Conservation (phyloP, 1,139 yeast species). For the Yamadazyma jaroonii region DNA sequence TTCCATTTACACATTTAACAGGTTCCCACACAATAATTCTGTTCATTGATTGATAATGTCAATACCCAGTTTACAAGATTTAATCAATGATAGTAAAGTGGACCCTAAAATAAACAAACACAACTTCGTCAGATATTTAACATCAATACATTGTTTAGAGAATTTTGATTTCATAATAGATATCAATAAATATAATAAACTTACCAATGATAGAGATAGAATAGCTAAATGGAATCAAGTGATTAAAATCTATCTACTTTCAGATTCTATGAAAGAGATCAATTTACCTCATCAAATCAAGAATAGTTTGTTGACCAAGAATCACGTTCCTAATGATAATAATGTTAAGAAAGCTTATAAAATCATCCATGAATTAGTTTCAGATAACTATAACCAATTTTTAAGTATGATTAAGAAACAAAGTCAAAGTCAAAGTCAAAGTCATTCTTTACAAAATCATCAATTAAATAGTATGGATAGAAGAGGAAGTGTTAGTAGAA, state of each 20-base stretch:
- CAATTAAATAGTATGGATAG: slow-evolving; percentile 3
- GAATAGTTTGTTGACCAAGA: slow-evolving; percentile 12
- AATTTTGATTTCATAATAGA: slow-evolving; percentile 35
- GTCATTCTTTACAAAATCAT: slow-evolving; percentile 1
- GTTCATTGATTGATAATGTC: neutral
- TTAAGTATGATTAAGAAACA: slow-evolving; percentile 19
- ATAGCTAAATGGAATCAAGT: slow-evolving; percentile 24
- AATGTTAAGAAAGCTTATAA: slow-evolving; percentile 19
- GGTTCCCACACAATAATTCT: too few relatives aligned
- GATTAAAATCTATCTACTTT: slow-evolving; percentile 22
- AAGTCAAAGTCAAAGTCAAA: slow-evolving; percentile 7
- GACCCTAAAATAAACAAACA: slow-evolving; percentile 19
- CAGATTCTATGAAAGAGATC: slow-evolving; percentile 31
- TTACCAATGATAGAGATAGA: slow-evolving; percentile 15
- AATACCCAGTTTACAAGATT: slow-evolving; percentile 18
- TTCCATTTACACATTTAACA: too few relatives aligned
- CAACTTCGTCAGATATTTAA: slow-evolving; percentile 26
- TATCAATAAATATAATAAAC: slow-evolving; percentile 21
- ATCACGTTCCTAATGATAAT: slow-evolving; percentile 15
- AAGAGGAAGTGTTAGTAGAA: slow-evolving; percentile 7
- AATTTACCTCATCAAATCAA: slow-evolving; percentile 28
- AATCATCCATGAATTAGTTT: slow-evolving; percentile 30
- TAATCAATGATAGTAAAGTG: slow-evolving; percentile 15
- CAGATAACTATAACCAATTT: slow-evolving; percentile 35
- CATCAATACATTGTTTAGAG: slow-evolving; percentile 33